Base-by-base conservation (phyloP, 192 early-diverging fungal species). In the Mortierella claussenii region DNA sequence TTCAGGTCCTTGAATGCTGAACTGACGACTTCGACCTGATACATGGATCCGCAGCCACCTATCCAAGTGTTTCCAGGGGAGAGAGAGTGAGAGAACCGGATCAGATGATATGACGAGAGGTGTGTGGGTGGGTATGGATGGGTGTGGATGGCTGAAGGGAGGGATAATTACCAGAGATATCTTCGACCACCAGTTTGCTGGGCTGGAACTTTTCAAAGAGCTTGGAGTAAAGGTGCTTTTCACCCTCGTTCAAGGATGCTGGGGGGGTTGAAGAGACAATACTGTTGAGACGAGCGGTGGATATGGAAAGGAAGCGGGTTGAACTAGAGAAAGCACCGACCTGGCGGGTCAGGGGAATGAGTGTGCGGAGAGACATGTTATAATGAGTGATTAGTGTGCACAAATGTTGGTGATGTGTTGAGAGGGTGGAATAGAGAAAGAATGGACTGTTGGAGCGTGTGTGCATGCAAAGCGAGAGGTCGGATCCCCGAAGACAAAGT, bases 41-140 rank as follows among this genome's bases (percentile, higher is more conserved):
- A 98, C 95, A 97, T 97, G 37, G 93, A 93, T 13, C 97, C 97
- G 78, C 97, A 99, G n/a, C 97, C 97, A 44, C 92, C 91, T 92
- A 46, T 44, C n/a, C 11, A 67, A 30, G 58, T 53, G n/a, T 53
- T 31, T 33, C 13, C 21, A 15, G n/a, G 46, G 18, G 21, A 48
- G n/a, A 48, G 6, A 48, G 7, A 23, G 7, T 7, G 18, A 53
- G 15, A 40, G 13, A 40, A 40, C 7, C 7, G 13, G 13, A 40
- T 10, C 7, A 40, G 13, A 40, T n/a, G n/a, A n/a, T n/a, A n/a
- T n/a, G n/a, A n/a, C n/a, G n/a, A n/a, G n/a, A n/a, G n/a, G n/a
- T n/a, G n/a, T n/a, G n/a, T n/a, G n/a, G n/a, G n/a, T n/a, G n/a
- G n/a, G n/a, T n/a, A n/a, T n/a, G n/a, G 13, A 40, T 20, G 17